Evolutionary conservation across 2,329 filamentous ascomycete species (phyloP).

Genomic region (Plectosphaerella plurivora): DNA sequence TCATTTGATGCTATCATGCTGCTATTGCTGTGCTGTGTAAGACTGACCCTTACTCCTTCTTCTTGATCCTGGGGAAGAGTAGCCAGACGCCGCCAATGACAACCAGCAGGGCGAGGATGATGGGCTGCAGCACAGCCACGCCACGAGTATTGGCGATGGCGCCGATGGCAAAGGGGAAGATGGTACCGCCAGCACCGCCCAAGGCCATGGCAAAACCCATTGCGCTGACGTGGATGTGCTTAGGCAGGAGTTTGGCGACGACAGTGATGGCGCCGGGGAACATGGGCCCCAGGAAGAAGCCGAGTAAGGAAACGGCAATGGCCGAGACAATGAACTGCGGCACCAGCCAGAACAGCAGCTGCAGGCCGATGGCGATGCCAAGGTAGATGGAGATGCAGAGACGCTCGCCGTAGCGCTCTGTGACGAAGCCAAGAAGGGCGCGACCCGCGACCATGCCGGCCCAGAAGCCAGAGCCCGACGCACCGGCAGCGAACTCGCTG

Average conservation of each 20-base stretch:
- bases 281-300: conserved; percentile 71
- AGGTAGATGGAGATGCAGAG: conserved; percentile 57
- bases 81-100: conserved; percentile 29
- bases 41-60: conserved; percentile 16
- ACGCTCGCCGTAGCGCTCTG: conserved; percentile 63
- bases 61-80: conserved; percentile 28
- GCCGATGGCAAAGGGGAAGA: conserved; percentile 58
- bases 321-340: conserved; percentile 54
- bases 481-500: conserved; percentile 62
- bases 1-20: too few relatives aligned
- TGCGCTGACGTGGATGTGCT: conserved; percentile 63
- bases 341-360: conserved; percentile 56
- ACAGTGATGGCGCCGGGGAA: conserved; percentile 70
- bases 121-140: conserved; percentile 44
- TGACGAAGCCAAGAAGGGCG: conserved; percentile 65
- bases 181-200: conserved; percentile 63
- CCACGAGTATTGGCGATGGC: conserved; percentile 51
- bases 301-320: conserved; percentile 61
- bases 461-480: conserved; percentile 74
- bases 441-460: conserved; percentile 69
- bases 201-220: conserved; percentile 73
- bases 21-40: too few relatives aligned
- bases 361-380: conserved; percentile 51
- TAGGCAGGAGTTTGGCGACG: conserved; percentile 65
- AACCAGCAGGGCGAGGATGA: conserved; percentile 38